Evolutionary conservation across 345 rosid genomes (phyloP).

Genomic region (Limnanthes douglasii): DNA sequence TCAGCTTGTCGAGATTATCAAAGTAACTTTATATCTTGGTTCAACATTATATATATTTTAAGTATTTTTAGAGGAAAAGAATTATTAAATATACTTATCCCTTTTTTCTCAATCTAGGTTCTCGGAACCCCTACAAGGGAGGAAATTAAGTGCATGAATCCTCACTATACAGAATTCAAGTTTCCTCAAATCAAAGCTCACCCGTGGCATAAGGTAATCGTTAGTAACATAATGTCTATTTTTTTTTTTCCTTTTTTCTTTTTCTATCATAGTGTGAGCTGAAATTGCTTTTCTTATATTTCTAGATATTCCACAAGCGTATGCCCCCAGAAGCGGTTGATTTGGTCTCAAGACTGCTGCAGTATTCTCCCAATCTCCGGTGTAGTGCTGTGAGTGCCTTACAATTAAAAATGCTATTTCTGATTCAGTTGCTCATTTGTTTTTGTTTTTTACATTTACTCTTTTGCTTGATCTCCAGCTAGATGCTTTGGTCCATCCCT

Average conservation of each 20-base stretch:
- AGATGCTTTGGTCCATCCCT: conserved; percentile 80
- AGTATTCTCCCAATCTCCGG: conserved; percentile 91
- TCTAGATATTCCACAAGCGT: conserved; percentile 81
- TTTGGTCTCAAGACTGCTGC: conserved; percentile 87
- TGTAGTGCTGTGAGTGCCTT: conserved; percentile 68
- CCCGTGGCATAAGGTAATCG: conserved; percentile 94
- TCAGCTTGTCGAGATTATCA: conserved; percentile 95
- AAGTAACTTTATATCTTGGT: conserved; percentile 30
- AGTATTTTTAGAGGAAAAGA: neutral
- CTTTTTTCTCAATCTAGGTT: conserved; percentile 25
- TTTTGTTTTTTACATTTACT: neutral
- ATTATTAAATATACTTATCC: neutral
- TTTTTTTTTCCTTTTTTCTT: neutral
- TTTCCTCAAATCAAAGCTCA: conserved; percentile 98
- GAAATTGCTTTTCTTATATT: conserved; percentile 1
- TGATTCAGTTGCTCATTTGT: neutral
- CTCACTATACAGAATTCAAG: conserved; percentile 86
- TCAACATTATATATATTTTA: neutral
- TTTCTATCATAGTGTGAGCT: neutral
- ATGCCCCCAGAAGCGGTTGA: conserved; percentile 99
- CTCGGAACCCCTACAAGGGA: conserved; percentile 97
- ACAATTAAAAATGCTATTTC: conserved; percentile 3
- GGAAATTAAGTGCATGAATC: conserved; percentile 99
- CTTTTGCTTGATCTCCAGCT: conserved; percentile 25
- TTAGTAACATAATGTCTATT: neutral